Evolutionary conservation across 345 rosid species (phyloP), one percentile per base, ranked within the genome.

Genomic region (Pseudoturritis turrita): DNA sequence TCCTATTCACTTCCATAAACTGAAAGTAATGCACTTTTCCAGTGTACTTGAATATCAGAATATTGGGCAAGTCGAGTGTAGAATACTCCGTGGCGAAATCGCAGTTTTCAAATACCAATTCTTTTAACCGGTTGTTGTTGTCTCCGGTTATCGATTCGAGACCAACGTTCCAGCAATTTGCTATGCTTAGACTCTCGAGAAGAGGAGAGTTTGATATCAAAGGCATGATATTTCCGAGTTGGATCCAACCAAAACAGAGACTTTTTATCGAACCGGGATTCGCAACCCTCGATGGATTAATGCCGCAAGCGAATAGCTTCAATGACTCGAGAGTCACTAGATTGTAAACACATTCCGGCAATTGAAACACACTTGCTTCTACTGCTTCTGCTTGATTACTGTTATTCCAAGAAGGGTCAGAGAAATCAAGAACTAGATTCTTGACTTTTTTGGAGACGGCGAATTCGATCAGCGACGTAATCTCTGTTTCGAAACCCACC

Each of bases 111-210:
- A 86, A 12, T 0, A 77, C 60, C 64, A 83, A 15, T 0, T 25
- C 69, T 21, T 29, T 67, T 6, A 85, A 68, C 49, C 62, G 56
- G 4, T 5, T 45, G 33, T 5, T 45, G 33, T 63, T 54, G 1
- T 0, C 2, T 1, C 18, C 56, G 64, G 65, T 64, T 45, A 64
- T 36, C 7, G 58, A 14, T 5, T 5, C 40, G 0, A 67, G 3
- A 40, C 51, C 80, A 0, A 81, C 40, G 3, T 71, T 68, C 83
- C 84, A 80, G 50, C 92, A 89, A 3, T 72, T 64, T n/a, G n/a
- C 6, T 71, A 85, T 21, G 12, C 18, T 65, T 12, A 85, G 36
- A 33, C 41, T 67, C 77, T 83, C 79, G 13, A 89, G 64, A 56
- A 58, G 21, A 0, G 81, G 84, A 28, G 78, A 43, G 8, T n/a